phyloP scores from a whole-genome alignment of 2,329 filamentous ascomycete species.

The Colletotrichum aenigma region DNA sequence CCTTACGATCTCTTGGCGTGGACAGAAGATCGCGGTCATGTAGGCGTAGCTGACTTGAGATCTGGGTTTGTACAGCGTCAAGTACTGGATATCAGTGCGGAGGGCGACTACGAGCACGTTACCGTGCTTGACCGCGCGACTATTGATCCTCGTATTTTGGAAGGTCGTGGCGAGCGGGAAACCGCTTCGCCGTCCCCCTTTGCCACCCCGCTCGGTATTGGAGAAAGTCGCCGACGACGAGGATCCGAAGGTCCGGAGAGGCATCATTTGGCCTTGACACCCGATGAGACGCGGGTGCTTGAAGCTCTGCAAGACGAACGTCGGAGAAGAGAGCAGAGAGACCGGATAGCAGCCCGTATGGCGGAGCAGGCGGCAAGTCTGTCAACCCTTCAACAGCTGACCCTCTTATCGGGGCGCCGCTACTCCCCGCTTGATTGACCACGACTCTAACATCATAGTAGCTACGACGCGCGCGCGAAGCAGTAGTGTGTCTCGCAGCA shows the following conservation, averaged over 20 bases:
- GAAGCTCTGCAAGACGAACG: constrained; percentile 61
- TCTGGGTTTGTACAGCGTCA: constrained; percentile 71
- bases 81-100: constrained; percentile 66
- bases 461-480: constrained; percentile 36
- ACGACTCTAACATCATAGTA: constrained; percentile 26
- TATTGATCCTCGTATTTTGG: constrained; percentile 57
- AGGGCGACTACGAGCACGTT: constrained; percentile 61
- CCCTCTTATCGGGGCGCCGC: background rate
- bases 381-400: background rate
- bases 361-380: constrained; percentile 13
- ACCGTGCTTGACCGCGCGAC: constrained; percentile 59
- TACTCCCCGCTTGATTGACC: constrained; percentile 2
- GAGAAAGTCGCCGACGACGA: constrained; percentile 12
- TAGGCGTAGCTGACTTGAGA: constrained; percentile 77
- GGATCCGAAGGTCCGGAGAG: constrained; percentile 10
- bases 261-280: constrained; percentile 49
- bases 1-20: constrained; percentile 91
- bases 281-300: constrained; percentile 60
- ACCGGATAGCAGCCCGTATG: constrained; percentile 16
- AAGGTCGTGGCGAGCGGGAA: constrained; percentile 49
- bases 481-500: constrained; percentile 27
- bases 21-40: constrained; percentile 84
- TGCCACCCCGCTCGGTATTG: constrained; percentile 38
- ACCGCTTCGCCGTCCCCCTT: constrained; percentile 31
- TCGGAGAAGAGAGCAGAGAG: constrained; percentile 48